These are phyloP conservation scores for Pilatotrama ljubarskyi DNA, from an alignment of 768 basidiomycete genomes.

Conservation along the genomic window DNA sequence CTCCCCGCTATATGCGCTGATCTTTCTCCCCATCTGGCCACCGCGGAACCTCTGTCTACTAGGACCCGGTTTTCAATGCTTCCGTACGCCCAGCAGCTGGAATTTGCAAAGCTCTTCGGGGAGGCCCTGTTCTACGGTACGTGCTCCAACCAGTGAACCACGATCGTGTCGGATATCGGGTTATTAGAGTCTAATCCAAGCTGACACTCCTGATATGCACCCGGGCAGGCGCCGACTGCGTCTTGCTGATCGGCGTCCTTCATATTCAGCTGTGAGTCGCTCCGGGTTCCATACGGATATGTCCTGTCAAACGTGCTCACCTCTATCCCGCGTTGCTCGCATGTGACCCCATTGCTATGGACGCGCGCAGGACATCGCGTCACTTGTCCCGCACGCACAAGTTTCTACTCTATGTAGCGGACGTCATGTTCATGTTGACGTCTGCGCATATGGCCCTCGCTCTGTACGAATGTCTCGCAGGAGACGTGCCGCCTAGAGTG, in stretches of 20 bases:
- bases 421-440: constrained; percentile 1
- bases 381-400: constrained; percentile 6
- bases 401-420: background rate
- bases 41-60: too few species aligned
- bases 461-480: background rate
- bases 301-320: background rate
- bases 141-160: too few species aligned
- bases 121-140: constrained; percentile 1
- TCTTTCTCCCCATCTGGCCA: too few species aligned
- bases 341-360: background rate
- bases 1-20: too few species aligned
- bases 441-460: constrained; percentile 2
- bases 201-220: background rate
- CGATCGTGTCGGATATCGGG: too few species aligned
- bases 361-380: background rate
- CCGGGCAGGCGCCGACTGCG: background rate
- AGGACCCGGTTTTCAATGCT: background rate
- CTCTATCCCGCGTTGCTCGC: background rate
- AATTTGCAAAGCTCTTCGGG: constrained; percentile 3
- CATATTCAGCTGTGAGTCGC: constrained; percentile 3
- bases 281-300: too few species aligned
- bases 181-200: too few species aligned
- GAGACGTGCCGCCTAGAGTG: background rate
- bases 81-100: background rate
- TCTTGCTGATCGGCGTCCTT: background rate